Evolutionary conservation across 73 alveolate species (phyloP).

Genomic region (Paraurostyla sp.): DNA sequence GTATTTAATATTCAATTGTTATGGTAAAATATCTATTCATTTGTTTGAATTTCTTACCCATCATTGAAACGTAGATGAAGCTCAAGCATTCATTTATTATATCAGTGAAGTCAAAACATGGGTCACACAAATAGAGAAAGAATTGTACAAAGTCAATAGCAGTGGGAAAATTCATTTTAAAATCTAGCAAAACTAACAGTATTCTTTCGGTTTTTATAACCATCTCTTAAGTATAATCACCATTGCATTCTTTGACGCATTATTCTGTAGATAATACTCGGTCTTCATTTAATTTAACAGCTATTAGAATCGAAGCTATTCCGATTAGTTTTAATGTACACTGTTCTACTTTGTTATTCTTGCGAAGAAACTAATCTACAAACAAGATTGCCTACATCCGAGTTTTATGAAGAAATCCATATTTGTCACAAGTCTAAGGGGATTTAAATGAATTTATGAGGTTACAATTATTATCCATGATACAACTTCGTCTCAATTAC

Average conservation of each 20-base stretch:
- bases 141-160: slow-evolving; percentile 42
- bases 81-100: slow-evolving; percentile 21
- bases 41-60: no score
- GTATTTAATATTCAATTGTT: not conserved
- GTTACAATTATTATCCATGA: slow-evolving; percentile 42
- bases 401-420: slow-evolving; percentile 46
- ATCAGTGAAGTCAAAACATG: slow-evolving; percentile 27
- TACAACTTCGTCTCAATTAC: slow-evolving; percentile 15
- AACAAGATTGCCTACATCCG: slow-evolving; percentile 29
- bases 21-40: no score
- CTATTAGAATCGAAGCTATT: not conserved
- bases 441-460: no score
- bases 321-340: slow-evolving; percentile 34
- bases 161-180: slow-evolving; percentile 38
- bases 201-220: slow-evolving; percentile 15
- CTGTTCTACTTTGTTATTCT: slow-evolving; percentile 5
- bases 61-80: slow-evolving; percentile 3
- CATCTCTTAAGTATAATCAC: slow-evolving; percentile 25
- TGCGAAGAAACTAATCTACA: slow-evolving; percentile 25
- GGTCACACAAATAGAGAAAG: slow-evolving; percentile 44
- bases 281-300: slow-evolving; percentile 49
- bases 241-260: slow-evolving; percentile 47
- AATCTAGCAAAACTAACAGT: not conserved
- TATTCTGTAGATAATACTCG: not conserved
- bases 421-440: slow-evolving; percentile 42